Evolutionary conservation across 2,329 filamentous ascomycete genomes (phyloP).

Genomic region (Penicillium sp.): DNA sequence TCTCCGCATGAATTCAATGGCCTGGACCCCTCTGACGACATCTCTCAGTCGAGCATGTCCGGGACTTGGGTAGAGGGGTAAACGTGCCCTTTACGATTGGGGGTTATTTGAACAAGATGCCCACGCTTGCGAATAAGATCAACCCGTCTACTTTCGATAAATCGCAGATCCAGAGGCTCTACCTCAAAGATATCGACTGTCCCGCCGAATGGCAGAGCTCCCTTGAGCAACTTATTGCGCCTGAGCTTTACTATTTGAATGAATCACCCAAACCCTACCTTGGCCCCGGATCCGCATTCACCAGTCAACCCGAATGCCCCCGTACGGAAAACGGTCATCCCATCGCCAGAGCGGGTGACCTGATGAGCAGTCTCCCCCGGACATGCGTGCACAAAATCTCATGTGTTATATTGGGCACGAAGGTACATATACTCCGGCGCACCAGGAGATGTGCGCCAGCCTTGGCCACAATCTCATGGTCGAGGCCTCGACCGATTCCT

Average conservation of each 20-base stretch:
- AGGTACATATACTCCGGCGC: constrained; percentile 90
- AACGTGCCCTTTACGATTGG: constrained; percentile 80
- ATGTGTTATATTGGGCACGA: constrained; percentile 99
- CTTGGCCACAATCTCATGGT: constrained; percentile 98
- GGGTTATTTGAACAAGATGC: constrained; percentile 87
- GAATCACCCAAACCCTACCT: constrained; percentile 61
- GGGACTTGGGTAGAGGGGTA: constrained; percentile 67
- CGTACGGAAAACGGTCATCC: constrained; percentile 49
- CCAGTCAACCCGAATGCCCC: constrained; percentile 40
- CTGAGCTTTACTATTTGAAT: constrained; percentile 84
- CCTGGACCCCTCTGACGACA: constrained; percentile 4
- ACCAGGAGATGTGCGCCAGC: constrained; percentile 96
- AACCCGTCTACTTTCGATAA: constrained; percentile 69
- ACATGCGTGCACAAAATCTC: constrained; percentile 90
- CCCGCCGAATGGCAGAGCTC: constrained; percentile 79
- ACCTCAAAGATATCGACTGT: constrained; percentile 96
- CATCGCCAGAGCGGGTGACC: constrained; percentile 71
- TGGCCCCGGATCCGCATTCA: constrained; percentile 49
- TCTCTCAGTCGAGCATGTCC: constrained; percentile 68
- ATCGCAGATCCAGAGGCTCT: constrained; percentile 75
- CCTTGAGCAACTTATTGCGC: constrained; percentile 70
- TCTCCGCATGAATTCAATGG: constrained; percentile 4
- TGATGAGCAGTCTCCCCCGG: constrained; percentile 87
- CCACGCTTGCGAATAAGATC: constrained; percentile 77
- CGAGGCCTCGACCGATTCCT: constrained; percentile 64